Evolutionary conservation across 163 green algal species (phyloP).

Genomic region (Botryococcus braunii): DNA sequence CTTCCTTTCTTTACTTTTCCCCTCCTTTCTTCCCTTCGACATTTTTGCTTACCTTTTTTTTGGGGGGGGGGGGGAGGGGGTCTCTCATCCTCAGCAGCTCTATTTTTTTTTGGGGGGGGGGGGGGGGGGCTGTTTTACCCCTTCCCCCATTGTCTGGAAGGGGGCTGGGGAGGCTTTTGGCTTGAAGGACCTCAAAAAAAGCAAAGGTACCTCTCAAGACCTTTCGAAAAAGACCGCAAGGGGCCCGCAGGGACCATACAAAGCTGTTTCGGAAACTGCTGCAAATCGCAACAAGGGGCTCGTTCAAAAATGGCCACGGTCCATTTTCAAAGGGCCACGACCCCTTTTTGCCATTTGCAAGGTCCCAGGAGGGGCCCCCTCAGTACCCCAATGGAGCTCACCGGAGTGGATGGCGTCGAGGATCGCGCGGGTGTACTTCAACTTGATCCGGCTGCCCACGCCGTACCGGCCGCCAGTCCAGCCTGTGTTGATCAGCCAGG

Average conservation of each 20-base stretch:
- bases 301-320: slow-evolving; percentile 16
- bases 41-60: too few relatives aligned
- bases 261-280: slow-evolving; percentile 17
- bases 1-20: too few relatives aligned
- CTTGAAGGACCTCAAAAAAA: too few relatives aligned
- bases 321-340: not conserved
- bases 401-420: slow-evolving; percentile 93
- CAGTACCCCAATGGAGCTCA: slow-evolving; percentile 82
- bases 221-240: not conserved
- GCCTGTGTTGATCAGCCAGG: slow-evolving; percentile 88
- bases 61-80: too few relatives aligned
- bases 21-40: too few relatives aligned
- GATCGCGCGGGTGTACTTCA: slow-evolving; percentile 90
- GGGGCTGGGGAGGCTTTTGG: too few relatives aligned
- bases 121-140: too few relatives aligned
- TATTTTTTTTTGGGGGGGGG: too few relatives aligned
- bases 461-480: slow-evolving; percentile 55
- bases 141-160: too few relatives aligned
- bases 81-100: too few relatives aligned
- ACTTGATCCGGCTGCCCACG: slow-evolving; percentile 80
- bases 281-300: slow-evolving; percentile 8
- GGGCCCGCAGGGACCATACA: too few relatives aligned
- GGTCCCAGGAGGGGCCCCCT: slow-evolving; percentile 26
- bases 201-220: not conserved
- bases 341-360: not conserved